Evolutionary conservation across 371 early-diverging fungal genomes (phyloP).

Genomic region (Apophysomyces sp.): DNA sequence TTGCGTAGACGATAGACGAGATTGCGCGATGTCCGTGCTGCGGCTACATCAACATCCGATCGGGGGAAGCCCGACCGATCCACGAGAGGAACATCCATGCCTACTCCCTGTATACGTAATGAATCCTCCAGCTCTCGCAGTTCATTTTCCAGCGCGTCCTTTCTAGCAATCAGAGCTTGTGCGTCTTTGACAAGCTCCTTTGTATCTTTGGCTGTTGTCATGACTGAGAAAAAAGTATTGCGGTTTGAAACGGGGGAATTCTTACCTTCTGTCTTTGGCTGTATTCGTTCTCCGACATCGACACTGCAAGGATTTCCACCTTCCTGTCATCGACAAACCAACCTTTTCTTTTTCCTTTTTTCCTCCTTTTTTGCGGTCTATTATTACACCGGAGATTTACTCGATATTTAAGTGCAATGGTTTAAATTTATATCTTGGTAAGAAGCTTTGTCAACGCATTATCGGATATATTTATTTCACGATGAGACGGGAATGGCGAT

Average conservation of each 20-base stretch:
- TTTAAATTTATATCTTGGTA: not conserved
- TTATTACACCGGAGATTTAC: not conserved
- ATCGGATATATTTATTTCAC: not conserved
- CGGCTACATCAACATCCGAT: conserved; percentile 82
- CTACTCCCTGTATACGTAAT: conserved; percentile 63
- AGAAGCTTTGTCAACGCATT: not conserved
- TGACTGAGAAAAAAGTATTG: conserved; percentile 24
- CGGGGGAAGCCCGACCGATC: conserved; percentile 85
- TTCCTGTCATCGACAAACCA: too few species aligned
- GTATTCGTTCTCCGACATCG: not conserved
- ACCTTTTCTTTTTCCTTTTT: conserved; percentile 28
- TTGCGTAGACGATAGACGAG: conserved; percentile 67
- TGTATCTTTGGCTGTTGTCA: conserved; percentile 19
- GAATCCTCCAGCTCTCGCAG: conserved; percentile 53
- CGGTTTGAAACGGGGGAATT: not conserved
- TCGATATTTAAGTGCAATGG: not conserved
- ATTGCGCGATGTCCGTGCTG: conserved; percentile 56
- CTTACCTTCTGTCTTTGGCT: not conserved
- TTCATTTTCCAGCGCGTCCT: conserved; percentile 62
- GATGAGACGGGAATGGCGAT: not conserved
- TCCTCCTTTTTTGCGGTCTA: too few species aligned
- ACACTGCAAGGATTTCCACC: too few species aligned
- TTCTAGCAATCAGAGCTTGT: conserved; percentile 59
- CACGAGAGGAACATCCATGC: conserved; percentile 72
- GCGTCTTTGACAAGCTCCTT: conserved; percentile 45